These are phyloP conservation scores for Crinitomyces ghanaensis DNA, from an alignment of 805 yeast genomes.

Conservation along the genomic window DNA sequence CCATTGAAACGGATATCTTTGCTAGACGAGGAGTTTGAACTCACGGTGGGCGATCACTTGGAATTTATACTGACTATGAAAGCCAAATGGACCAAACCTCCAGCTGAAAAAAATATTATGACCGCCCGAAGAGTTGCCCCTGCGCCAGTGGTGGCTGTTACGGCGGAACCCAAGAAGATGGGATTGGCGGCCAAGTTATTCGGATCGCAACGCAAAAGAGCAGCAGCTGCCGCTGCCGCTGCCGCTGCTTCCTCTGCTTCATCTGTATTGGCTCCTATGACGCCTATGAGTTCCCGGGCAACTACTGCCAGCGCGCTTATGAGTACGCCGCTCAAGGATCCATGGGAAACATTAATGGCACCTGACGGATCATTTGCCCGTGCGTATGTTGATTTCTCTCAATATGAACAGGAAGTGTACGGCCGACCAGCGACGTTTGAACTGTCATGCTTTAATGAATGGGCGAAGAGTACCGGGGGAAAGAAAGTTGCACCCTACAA, in stretches of 20 bases:
- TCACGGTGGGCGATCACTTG: constrained; percentile 47
- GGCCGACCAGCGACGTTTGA: constrained; percentile 44
- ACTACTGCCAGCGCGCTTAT: not conserved
- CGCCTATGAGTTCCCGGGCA: not conserved
- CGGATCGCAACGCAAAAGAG: constrained; percentile 5
- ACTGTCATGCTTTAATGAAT: constrained; percentile 66
- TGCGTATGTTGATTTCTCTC: constrained; percentile 54
- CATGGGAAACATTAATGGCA: constrained; percentile 55
- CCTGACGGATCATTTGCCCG: constrained; percentile 85
- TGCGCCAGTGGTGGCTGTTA: constrained; percentile 4
- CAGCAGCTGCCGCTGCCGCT: constrained; percentile 3
- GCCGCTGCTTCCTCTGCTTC: constrained; percentile 2
- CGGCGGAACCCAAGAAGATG: constrained; percentile 7
- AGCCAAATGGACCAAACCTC: constrained; percentile 36
- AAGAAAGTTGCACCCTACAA: constrained; percentile 19
- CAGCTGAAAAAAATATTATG: too few relatives aligned
- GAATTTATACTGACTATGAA: constrained; percentile 66
- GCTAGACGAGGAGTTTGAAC: constrained; percentile 69
- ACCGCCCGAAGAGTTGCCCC: constrained; percentile 9
- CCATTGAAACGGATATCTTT: constrained; percentile 22
- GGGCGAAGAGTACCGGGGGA: constrained; percentile 40
- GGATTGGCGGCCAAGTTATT: constrained; percentile 12
- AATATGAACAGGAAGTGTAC: constrained; percentile 43
- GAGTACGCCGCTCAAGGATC: too few relatives aligned
- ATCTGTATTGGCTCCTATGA: too few relatives aligned